Percentiles rank a stretch among this genome's conserved stretches.
Evolutionary conservation across 2,329 filamentous ascomycete genomes (phyloP).

Genomic region (Aspergillus chevalieri): DNA sequence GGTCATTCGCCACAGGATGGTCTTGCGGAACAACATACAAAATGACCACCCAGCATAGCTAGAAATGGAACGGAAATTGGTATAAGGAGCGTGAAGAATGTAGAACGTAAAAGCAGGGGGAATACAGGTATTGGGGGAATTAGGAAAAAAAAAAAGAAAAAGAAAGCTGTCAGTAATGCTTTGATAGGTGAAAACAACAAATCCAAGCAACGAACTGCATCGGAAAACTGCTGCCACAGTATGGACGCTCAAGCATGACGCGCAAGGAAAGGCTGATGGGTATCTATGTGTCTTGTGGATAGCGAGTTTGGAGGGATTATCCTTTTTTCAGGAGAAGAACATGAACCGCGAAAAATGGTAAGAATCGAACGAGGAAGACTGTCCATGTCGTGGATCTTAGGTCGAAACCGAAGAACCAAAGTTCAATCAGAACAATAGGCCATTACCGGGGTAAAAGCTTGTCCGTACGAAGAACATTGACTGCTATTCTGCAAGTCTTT

Average conservation of each 20-base stretch:
- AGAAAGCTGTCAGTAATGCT: not conserved
- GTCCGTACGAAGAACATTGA: no score
- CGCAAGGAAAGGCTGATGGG: not conserved
- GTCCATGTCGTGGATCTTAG: no score
- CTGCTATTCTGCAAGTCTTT: slow-evolving; percentile 1
- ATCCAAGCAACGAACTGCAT: not conserved
- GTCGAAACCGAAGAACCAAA: no score
- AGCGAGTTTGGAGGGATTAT: not conserved
- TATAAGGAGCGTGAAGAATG: slow-evolving; percentile 15
- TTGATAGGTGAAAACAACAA: not conserved
- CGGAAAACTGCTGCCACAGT: not conserved
- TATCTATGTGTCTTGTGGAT: not conserved
- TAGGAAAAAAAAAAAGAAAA: slow-evolving; percentile 2
- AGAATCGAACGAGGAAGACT: no score
- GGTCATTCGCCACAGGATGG: no score
- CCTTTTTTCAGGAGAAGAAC: not conserved
- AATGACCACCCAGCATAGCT: not conserved
- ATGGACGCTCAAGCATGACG: not conserved
- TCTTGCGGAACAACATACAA: not conserved
- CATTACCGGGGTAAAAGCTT: no score
- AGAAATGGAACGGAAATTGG: slow-evolving; percentile 10
- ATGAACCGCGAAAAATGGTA: no score
- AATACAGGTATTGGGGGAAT: slow-evolving; percentile 2
- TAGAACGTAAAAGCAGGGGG: slow-evolving; percentile 1
- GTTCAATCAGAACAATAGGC: no score